Evolutionary conservation across 805 yeast genomes (phyloP).

Genomic region (Ogataea paradorogensis): DNA sequence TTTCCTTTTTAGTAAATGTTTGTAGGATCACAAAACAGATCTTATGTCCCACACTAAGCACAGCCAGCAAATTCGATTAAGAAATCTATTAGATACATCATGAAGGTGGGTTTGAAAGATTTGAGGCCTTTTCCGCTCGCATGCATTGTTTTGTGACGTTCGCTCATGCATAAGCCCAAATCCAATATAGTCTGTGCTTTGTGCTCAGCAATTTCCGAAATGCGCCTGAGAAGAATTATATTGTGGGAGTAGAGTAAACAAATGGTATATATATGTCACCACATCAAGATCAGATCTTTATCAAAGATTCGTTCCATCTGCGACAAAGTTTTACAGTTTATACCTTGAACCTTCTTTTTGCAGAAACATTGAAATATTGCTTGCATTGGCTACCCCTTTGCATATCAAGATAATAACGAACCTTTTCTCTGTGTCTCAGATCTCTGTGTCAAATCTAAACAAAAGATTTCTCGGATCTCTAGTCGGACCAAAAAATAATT

Average conservation of each 20-base stretch:
- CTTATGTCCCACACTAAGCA: no score
- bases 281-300: background rate
- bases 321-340: background rate
- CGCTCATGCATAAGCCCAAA: background rate
- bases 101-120: background rate
- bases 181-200: background rate
- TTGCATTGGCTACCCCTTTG: slow-evolving; percentile 3
- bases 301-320: background rate
- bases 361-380: background rate
- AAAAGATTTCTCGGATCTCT: slow-evolving; percentile 1
- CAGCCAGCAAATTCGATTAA: background rate
- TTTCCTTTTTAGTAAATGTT: no score
- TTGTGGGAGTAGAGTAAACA: background rate
- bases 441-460: slow-evolving; percentile 7
- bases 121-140: background rate
- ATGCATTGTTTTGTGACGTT: background rate
- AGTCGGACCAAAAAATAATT: background rate
- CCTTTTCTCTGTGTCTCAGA: slow-evolving; percentile 6
- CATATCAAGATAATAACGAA: background rate
- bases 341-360: background rate
- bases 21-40: no score
- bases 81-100: background rate
- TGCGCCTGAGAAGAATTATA: background rate
- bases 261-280: background rate
- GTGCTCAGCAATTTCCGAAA: background rate